Percentiles rank a stretch among this genome's conserved stretches.
Conservation (phyloP, 805 yeast genomes). For the Schwanniomyces polymorphus region DNA sequence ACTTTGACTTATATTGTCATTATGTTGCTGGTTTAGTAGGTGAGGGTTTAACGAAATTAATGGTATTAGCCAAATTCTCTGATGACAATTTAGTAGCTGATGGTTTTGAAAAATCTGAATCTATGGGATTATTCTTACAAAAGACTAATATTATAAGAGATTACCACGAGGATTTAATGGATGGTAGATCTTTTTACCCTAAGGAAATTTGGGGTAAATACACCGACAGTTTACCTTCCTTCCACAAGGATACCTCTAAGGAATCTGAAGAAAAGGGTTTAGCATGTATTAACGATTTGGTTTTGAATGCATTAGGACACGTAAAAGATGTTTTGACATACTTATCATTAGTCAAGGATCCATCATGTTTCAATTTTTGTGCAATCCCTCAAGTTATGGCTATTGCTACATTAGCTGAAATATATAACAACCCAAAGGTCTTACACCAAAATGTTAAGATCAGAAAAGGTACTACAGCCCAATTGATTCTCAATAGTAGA, state of each 20-base stretch:
- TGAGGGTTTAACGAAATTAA: slow-evolving; percentile 85
- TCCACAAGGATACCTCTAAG: slow-evolving; percentile 38
- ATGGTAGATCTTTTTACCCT: slow-evolving; percentile 96
- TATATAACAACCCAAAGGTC: slow-evolving; percentile 77
- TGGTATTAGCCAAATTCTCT: slow-evolving; percentile 74
- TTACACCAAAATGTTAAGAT: slow-evolving; percentile 77
- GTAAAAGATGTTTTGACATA: slow-evolving; percentile 75
- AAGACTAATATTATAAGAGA: slow-evolving; percentile 96
- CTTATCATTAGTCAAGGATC: slow-evolving; percentile 74
- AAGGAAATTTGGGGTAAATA: slow-evolving; percentile 88
- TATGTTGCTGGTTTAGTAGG: slow-evolving; percentile 98
- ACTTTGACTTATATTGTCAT: slow-evolving; percentile 90
- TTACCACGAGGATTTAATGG: slow-evolving; percentile 86
- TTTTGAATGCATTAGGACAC: slow-evolving; percentile 75
- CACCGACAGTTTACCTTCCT: slow-evolving; percentile 61
- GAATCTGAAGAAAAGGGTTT: slow-evolving; percentile 59
- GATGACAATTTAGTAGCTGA: slow-evolving; percentile 47
- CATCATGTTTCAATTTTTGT: slow-evolving; percentile 84
- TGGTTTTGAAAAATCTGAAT: slow-evolving; percentile 60
- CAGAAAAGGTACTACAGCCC: slow-evolving; percentile 84
- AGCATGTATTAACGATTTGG: slow-evolving; percentile 77
- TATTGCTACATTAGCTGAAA: slow-evolving; percentile 85
- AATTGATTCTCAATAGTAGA: slow-evolving; percentile 70
- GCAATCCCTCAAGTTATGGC: slow-evolving; percentile 99
- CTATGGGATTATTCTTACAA: slow-evolving; percentile 95